A percentile compares a stretch with the other conserved stretches of the same genome.
Conservation (phyloP, 371 early-diverging fungal genomes). For the Apophysomyces elegans region DNA sequence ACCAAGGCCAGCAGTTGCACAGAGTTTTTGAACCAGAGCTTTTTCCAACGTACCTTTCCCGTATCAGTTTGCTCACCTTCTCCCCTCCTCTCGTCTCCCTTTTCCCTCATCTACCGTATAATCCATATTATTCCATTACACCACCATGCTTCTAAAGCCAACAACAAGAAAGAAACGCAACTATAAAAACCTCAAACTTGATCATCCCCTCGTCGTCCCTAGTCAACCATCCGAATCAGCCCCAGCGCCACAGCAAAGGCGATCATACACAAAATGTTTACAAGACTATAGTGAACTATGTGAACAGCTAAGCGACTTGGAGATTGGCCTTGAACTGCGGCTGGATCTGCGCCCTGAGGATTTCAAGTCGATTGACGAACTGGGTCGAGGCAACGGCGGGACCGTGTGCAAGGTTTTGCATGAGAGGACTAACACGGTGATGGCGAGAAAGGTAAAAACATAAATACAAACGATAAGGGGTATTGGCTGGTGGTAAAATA, state of each 20-base stretch:
- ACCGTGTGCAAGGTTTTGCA: slow-evolving; percentile 82
- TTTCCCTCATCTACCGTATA: slow-evolving; percentile 25
- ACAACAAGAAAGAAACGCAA: slow-evolving; percentile 71
- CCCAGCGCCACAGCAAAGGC: slow-evolving; percentile 14
- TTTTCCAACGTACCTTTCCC: not conserved
- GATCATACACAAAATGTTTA: slow-evolving; percentile 18
- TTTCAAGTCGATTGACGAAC: slow-evolving; percentile 74
- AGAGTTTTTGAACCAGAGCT: not conserved
- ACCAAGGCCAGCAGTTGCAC: too few species aligned
- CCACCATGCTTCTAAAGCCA: not conserved
- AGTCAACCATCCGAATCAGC: slow-evolving; percentile 7
- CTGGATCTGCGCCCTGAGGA: slow-evolving; percentile 86
- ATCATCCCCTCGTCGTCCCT: slow-evolving; percentile 45
- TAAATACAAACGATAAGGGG: too few species aligned
- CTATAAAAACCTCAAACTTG: slow-evolving; percentile 70
- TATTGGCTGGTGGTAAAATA: not conserved
- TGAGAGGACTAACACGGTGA: slow-evolving; percentile 74
- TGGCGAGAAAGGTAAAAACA: slow-evolving; percentile 81
- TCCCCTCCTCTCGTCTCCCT: not conserved
- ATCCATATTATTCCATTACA: slow-evolving; percentile 1
- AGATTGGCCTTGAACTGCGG: slow-evolving; percentile 76
- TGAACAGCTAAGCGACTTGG: slow-evolving; percentile 61
- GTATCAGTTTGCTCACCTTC: not conserved
- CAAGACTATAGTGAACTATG: slow-evolving; percentile 36
- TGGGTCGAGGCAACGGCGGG: slow-evolving; percentile 89